These are phyloP conservation scores for Sutorius eximius DNA, from an alignment of 1,284 basidiomycete species.

Conservation along the genomic window DNA sequence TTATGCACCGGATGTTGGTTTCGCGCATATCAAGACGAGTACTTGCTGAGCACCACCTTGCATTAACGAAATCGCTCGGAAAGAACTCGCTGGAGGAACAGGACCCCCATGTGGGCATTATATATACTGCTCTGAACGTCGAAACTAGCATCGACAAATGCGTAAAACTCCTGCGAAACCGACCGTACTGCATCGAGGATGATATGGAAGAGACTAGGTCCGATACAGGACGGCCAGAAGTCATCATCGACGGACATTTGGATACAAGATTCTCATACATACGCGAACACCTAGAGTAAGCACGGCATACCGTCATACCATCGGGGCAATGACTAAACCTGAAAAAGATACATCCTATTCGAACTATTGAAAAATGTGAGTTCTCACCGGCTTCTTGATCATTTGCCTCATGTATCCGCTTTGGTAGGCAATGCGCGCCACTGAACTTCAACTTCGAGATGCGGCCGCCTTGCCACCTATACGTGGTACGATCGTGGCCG, in stretches of 20 bases:
- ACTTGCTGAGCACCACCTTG: constrained; percentile 87
- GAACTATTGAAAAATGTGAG: constrained; percentile 85
- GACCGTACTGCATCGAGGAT: constrained; percentile 48
- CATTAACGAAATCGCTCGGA: constrained; percentile 65
- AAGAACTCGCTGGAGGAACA: constrained; percentile 31
- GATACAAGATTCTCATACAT: constrained; percentile 83
- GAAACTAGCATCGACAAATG: constrained; percentile 73
- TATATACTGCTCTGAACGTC: constrained; percentile 75
- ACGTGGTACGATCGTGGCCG: constrained; percentile 70
- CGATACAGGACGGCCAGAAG: constrained; percentile 54
- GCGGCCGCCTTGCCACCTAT: constrained; percentile 53
- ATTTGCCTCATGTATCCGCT: not conserved
- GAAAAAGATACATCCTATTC: constrained; percentile 78
- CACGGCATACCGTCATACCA: constrained; percentile 5
- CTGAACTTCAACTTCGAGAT: constrained; percentile 49
- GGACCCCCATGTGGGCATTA: constrained; percentile 82
- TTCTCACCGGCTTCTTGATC: not conserved
- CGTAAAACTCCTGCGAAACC: constrained; percentile 54
- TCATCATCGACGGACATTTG: constrained; percentile 73
- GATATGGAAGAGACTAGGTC: constrained; percentile 33
- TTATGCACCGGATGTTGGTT: constrained; percentile 89
- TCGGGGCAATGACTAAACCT: constrained; percentile 2
- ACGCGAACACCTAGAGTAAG: constrained; percentile 82
- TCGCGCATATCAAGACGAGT: constrained; percentile 89
- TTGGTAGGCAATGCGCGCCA: constrained; percentile 68